These are phyloP conservation scores for Volvariella surrecta DNA, from an alignment of 1,284 basidiomycete species.

Conservation along the genomic window DNA sequence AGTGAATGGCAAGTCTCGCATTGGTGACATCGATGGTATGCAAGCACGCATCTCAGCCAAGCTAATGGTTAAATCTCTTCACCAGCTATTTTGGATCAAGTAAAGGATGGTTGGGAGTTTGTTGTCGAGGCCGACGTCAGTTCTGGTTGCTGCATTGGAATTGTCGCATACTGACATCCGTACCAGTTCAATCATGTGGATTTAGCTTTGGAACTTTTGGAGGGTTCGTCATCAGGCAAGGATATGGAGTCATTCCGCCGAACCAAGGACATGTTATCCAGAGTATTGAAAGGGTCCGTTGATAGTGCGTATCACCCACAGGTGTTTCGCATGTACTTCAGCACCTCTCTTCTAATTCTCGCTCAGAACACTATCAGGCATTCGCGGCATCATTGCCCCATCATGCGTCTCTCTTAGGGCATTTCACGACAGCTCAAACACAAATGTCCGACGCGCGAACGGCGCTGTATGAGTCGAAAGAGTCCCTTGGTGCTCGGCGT, in stretches of 20 bases:
- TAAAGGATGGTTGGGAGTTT: conserved; percentile 86
- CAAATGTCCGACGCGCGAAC: conserved; percentile 69
- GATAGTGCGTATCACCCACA: conserved; percentile 51
- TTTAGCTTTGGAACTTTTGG: conserved; percentile 79
- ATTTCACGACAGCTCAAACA: conserved; percentile 62
- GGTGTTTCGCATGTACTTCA: background rate
- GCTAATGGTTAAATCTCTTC: background rate
- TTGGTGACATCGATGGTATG: conserved; percentile 74
- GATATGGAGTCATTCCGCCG: conserved; percentile 68
- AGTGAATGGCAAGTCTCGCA: conserved; percentile 41
- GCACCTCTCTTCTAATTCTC: background rate
- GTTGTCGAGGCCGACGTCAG: conserved; percentile 79
- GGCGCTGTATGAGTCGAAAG: conserved; percentile 73
- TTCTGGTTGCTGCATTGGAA: conserved; percentile 11
- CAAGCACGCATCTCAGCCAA: conserved; percentile 8
- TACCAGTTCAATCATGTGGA: conserved; percentile 86
- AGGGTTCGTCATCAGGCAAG: conserved; percentile 61
- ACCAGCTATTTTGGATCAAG: conserved; percentile 74
- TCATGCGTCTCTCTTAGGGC: conserved; percentile 68
- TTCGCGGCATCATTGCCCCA: conserved; percentile 88
- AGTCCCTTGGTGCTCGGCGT: conserved; percentile 67
- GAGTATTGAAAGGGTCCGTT: conserved; percentile 75
- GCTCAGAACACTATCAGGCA: conserved; percentile 76
- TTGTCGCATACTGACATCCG: conserved; percentile 7
- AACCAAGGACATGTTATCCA: conserved; percentile 69